Conservation (phyloP, 441 rosid genomes). For the Theobroma grandiflorum region DNA sequence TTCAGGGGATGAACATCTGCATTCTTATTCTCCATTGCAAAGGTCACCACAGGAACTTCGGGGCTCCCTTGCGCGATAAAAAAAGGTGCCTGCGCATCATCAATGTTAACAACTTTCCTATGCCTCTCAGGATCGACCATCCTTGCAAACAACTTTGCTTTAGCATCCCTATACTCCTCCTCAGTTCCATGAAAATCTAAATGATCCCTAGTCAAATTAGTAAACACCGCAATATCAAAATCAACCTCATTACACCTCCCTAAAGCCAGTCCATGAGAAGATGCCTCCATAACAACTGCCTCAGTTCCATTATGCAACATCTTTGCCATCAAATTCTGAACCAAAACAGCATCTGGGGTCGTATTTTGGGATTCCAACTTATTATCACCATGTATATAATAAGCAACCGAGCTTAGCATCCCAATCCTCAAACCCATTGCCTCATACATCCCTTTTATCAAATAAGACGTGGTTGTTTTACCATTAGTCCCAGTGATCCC, state of each 20-base stretch:
- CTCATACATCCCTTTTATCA: constrained; percentile 83
- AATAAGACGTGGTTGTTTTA: constrained; percentile 76
- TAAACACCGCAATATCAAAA: constrained; percentile 90
- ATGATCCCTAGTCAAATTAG: constrained; percentile 70
- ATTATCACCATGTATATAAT: constrained; percentile 75
- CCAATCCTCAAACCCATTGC: constrained; percentile 95
- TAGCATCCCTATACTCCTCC: constrained; percentile 81
- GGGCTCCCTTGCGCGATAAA: constrained; percentile 76
- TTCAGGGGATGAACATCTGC: constrained; percentile 89
- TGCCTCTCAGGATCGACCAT: constrained; percentile 94
- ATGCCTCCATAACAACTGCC: constrained; percentile 88
- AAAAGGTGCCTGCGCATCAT: constrained; percentile 81
- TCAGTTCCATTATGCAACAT: constrained; percentile 91
- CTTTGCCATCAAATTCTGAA: constrained; percentile 96
- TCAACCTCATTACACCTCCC: constrained; percentile 83
- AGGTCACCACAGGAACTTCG: constrained; percentile 87
- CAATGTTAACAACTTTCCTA: constrained; percentile 89
- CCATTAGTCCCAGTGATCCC: constrained; percentile 88
- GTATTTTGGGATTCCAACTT: constrained; percentile 63
- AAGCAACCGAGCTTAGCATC: constrained; percentile 76
- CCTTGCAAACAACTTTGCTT: constrained; percentile 81
- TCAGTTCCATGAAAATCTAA: constrained; percentile 68
- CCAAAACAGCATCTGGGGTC: constrained; percentile 77
- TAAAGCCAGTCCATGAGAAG: constrained; percentile 70
- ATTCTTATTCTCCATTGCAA: constrained; percentile 84